phyloP scores from a whole-genome alignment of 2,329 filamentous ascomycete species.

The Calonectria pauciramosa region DNA sequence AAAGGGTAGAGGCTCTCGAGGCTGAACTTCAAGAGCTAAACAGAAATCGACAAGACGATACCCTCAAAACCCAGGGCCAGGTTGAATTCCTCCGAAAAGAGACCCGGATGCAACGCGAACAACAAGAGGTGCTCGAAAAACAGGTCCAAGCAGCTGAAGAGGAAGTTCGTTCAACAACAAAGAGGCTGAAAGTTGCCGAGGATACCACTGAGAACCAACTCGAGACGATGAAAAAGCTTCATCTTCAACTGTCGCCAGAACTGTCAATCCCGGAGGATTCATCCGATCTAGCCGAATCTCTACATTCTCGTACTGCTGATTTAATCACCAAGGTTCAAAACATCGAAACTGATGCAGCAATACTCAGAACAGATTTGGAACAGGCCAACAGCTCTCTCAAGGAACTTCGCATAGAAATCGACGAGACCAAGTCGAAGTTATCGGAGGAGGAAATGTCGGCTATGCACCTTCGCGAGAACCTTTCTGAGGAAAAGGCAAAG shows the following conservation, averaged over 20 bases:
- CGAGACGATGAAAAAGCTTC: conserved; percentile 69
- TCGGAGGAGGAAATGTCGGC: conserved; percentile 65
- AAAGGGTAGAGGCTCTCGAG: conserved; percentile 77
- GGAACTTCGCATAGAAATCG: conserved; percentile 70
- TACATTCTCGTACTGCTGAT: conserved; percentile 71
- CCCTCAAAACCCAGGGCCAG: conserved; percentile 71
- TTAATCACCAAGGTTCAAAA: conserved; percentile 71
- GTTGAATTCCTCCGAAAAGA: conserved; percentile 75
- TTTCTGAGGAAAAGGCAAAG: conserved; percentile 68
- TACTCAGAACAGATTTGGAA: conserved; percentile 75
- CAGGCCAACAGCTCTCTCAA: conserved; percentile 67
- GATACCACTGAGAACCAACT: conserved; percentile 66
- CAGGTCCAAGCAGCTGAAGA: conserved; percentile 70
- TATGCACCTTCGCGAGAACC: conserved; percentile 66
- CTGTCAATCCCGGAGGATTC: conserved; percentile 68
- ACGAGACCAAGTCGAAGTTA: conserved; percentile 65
- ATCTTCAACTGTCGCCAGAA: conserved; percentile 69
- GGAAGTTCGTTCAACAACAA: conserved; percentile 64
- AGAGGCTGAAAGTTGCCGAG: conserved; percentile 64
- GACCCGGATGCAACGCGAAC: conserved; percentile 70
- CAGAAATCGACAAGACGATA: conserved; percentile 69
- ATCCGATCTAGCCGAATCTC: conserved; percentile 69
- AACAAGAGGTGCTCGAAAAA: conserved; percentile 69
- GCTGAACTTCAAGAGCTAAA: conserved; percentile 76
- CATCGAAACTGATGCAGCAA: conserved; percentile 70